Conservation (phyloP, 768 basidiomycete genomes). For the Hemileccinum impolitum region DNA sequence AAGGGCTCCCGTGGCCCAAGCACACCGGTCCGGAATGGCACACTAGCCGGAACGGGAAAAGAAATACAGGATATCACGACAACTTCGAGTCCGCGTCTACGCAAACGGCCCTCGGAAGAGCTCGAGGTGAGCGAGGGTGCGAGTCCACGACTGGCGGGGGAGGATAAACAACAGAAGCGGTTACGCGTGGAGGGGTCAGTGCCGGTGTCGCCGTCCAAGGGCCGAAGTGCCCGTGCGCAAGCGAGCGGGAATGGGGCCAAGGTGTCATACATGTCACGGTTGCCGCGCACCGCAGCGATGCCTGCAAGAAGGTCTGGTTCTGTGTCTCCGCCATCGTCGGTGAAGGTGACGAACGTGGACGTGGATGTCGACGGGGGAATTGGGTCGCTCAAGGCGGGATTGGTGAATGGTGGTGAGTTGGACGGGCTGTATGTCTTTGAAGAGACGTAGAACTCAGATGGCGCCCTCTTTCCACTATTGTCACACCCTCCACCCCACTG, state of each 20-base stretch:
- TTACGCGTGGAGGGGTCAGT: conserved; percentile 23
- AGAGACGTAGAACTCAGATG: conserved; percentile 6
- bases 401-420: conserved; percentile 30
- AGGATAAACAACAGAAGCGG: conserved; percentile 28
- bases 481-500: conserved; percentile 4
- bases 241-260: background rate
- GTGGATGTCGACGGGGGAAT: conserved; percentile 16
- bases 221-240: background rate
- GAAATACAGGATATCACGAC: conserved; percentile 1
- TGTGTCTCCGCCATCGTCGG: conserved; percentile 21
- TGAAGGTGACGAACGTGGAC: conserved; percentile 17
- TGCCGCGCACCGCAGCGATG: conserved; percentile 5
- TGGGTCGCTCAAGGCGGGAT: conserved; percentile 23
- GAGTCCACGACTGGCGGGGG: conserved; percentile 9
- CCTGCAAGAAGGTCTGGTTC: conserved; percentile 6
- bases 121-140: conserved; percentile 28
- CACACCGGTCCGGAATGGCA: background rate
- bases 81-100: conserved; percentile 25
- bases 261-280: conserved; percentile 1
- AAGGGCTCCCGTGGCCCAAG: background rate
- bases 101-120: conserved; percentile 52
- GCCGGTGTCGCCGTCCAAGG: conserved; percentile 5
- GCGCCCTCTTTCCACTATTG: background rate
- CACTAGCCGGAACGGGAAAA: background rate
- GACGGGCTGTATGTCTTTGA: conserved; percentile 33